These are phyloP conservation scores for Polymyxa betae DNA, from an alignment of 208 protist genomes.

Conservation along the genomic window DNA sequence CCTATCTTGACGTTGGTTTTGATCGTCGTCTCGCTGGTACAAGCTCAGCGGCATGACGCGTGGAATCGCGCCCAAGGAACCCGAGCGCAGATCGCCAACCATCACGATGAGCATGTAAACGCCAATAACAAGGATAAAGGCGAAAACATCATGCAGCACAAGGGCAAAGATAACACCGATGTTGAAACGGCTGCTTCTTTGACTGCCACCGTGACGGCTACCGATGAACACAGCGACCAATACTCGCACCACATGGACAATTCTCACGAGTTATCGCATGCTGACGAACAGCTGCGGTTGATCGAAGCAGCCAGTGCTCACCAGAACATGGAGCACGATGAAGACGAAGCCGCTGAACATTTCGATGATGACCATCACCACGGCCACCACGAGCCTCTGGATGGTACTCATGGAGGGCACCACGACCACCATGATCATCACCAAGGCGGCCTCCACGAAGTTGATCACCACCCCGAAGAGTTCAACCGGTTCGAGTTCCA, in stretches of 20 bases:
- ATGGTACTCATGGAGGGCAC: not conserved
- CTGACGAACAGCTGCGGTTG: not conserved
- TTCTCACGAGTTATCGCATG: not conserved
- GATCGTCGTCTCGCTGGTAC: not conserved
- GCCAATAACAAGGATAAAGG: not conserved
- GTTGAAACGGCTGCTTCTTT: not conserved
- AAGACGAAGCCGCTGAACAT: not conserved
- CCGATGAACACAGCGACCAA: not conserved
- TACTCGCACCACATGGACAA: slow-evolving; percentile 18
- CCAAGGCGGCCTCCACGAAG: not conserved
- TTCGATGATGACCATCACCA: not conserved
- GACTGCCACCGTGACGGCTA: not conserved
- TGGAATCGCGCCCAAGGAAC: not conserved
- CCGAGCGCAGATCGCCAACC: not conserved
- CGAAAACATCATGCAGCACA: slow-evolving; percentile 17
- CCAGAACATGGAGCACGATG: slow-evolving; percentile 15
- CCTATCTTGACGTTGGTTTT: too few relatives aligned
- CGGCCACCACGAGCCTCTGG: not conserved
- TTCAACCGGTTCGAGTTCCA: slow-evolving; percentile 1
- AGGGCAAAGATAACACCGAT: not conserved
- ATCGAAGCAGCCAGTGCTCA: not conserved
- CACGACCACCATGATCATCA: not conserved
- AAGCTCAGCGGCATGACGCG: not conserved
- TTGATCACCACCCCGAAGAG: not conserved
- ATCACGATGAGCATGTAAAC: not conserved